phyloP scores from a whole-genome alignment of 1,284 basidiomycete species.

The Anthracocystis panici-leucophaei region DNA sequence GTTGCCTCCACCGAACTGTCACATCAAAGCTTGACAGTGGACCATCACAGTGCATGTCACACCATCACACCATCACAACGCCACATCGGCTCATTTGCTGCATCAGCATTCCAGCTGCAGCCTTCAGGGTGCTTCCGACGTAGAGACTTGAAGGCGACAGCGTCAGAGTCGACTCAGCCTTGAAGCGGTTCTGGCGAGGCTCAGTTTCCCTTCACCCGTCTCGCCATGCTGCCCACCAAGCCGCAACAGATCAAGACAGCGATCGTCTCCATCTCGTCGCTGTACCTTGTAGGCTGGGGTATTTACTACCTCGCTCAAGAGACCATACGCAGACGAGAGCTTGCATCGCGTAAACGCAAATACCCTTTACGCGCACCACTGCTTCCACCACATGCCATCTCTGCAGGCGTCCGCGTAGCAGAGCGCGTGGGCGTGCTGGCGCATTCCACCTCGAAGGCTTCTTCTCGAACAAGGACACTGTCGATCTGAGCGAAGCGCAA shows the following conservation, averaged over 20 bases:
- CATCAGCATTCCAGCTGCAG: not conserved
- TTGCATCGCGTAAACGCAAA: constrained; percentile 37
- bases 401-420: constrained; percentile 34
- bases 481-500: constrained; percentile 11
- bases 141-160: not conserved
- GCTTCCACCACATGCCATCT: constrained; percentile 45
- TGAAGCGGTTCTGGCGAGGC: not conserved
- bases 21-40: not conserved
- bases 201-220: not conserved
- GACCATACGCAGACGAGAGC: constrained; percentile 31
- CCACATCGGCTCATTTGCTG: not conserved
- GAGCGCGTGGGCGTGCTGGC: constrained; percentile 41
- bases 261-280: constrained; percentile 25
- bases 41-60: not conserved
- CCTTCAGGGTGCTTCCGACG: not conserved
- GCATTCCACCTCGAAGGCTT: constrained; percentile 17
- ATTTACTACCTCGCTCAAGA: constrained; percentile 61
- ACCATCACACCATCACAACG: not conserved
- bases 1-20: constrained; percentile 19
- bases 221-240: constrained; percentile 41
- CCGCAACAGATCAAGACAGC: constrained; percentile 42
- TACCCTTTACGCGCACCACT: constrained; percentile 43
- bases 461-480: not conserved
- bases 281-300: constrained; percentile 52
- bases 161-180: not conserved